These are phyloP conservation scores for Cutaneotrichosporon sp. DNA, from an alignment of 1,284 basidiomycete species.

Conservation along the genomic window DNA sequence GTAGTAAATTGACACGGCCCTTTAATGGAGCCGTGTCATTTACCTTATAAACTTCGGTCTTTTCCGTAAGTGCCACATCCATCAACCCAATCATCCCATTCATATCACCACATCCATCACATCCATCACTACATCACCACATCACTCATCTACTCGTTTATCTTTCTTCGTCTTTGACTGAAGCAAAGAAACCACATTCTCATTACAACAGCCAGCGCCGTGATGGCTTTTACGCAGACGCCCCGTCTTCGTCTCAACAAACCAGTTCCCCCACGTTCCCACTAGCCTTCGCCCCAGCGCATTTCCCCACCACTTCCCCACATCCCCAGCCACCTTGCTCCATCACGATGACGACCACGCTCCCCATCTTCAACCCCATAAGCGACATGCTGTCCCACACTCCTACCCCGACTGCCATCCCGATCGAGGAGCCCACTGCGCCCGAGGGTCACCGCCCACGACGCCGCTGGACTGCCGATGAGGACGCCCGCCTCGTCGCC, in stretches of 20 bases:
- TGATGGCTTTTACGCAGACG: conserved; percentile 3
- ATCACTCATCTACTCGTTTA: not conserved
- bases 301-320: not conserved
- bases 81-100: not conserved
- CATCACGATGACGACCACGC: not conserved
- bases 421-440: not conserved
- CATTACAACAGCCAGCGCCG: not conserved
- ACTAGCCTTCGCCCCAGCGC: not conserved
- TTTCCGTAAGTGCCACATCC: conserved; percentile 5
- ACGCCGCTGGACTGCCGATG: conserved; percentile 25
- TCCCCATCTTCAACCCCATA: not conserved
- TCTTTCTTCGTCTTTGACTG: not conserved
- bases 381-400: not conserved
- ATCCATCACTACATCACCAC: not conserved
- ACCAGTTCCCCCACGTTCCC: conserved; percentile 6
- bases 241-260: conserved; percentile 6
- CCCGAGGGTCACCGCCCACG: conserved; percentile 11
- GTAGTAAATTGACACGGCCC: not conserved
- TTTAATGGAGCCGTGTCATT: conserved; percentile 5
- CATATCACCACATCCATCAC: not conserved
- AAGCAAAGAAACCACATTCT: not conserved
- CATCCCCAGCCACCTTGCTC: not conserved
- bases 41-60: not conserved
- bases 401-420: not conserved
- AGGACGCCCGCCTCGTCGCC: conserved; percentile 26